Evolutionary conservation across 306 rosid genomes (phyloP), one percentile per base, ranked within the genome.

Genomic region (Comarum palustre): DNA sequence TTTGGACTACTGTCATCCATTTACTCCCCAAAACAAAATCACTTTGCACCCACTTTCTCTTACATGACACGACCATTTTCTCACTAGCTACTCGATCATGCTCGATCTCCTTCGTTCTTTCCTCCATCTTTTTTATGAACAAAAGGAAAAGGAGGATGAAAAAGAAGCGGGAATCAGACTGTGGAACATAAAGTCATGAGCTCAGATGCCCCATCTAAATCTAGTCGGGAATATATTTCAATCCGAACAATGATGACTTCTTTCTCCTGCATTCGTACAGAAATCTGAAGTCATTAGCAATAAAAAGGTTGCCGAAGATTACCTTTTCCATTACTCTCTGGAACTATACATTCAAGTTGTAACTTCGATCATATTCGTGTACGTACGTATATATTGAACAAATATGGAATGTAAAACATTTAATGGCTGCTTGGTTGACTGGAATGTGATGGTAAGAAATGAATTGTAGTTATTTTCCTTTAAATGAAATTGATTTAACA

Each of bases 1-100:
- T 73, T 86, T 76, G 88, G 86, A 80, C 89, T 87, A 77, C 88
- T 88, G 94, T 83, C 92, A 87, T 87, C 92, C 95, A 88, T 87
- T 85, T 83, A 64, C 80, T 63, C 83, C 24, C 62, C 41, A 14
- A n/a, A 80, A 77, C 59, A 71, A 57, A 86, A 69, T 43, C 59
- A 75, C 77, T 83, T 87, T 84, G 92, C 83, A 77, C 79, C 92
- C 87, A 85, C 95, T 87, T 87, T 86, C 73, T 85, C 83, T 78
- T 85, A 81, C 95, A 86, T 75, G 87, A 87, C 85, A 70, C 80
- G 89, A 88, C 92, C 78, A 74, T 70, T 80, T 81, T 86, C 85
- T 85, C 87, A 73, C 42, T 39, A 39, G 10, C 86, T 71, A 78
- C 57, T 78, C 75, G 80, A 85, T 82, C 90, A 89, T 87, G 84